Evolutionary conservation across 2,329 filamentous ascomycete genomes (phyloP).

Genomic region (Colletotrichum magnum): DNA sequence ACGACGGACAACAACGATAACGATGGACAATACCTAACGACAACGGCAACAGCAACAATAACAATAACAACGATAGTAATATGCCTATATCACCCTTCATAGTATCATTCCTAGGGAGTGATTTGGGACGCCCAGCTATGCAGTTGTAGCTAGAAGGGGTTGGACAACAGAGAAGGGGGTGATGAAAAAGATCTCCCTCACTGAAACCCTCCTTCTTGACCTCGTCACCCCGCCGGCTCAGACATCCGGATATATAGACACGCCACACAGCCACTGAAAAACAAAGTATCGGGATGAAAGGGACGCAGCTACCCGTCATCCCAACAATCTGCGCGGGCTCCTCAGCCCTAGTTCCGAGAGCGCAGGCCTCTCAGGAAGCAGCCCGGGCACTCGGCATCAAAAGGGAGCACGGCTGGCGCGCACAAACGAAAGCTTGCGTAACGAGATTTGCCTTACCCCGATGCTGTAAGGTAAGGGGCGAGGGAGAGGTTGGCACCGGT

Average conservation of each 20-base stretch:
- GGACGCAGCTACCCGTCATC: constrained; percentile 18
- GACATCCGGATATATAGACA: background rate
- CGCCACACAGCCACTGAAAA: background rate
- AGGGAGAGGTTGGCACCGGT: background rate
- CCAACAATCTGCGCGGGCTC: constrained; percentile 11
- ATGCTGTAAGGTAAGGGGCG: background rate
- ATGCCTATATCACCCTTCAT: too few relatives aligned
- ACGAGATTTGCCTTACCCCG: background rate
- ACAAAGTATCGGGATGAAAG: background rate
- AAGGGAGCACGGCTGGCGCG: background rate
- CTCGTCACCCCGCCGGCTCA: background rate
- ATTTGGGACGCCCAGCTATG: too few relatives aligned
- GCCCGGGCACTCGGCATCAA: constrained; percentile 5
- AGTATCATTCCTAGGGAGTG: too few relatives aligned
- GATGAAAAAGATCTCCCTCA: too few relatives aligned
- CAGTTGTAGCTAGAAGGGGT: too few relatives aligned
- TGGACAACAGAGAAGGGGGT: too few relatives aligned
- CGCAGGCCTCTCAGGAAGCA: background rate
- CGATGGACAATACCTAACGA: too few relatives aligned
- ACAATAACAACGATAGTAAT: too few relatives aligned
- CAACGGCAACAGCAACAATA: too few relatives aligned
- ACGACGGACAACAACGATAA: too few relatives aligned
- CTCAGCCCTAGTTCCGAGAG: constrained; percentile 9
- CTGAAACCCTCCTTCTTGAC: too few relatives aligned
- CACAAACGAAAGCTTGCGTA: background rate